A percentile compares a stretch with the other conserved stretches of the same genome.
Evolutionary conservation across 495 filamentous ascomycete species (phyloP).

Genomic region (Aspergillus indologenus): DNA sequence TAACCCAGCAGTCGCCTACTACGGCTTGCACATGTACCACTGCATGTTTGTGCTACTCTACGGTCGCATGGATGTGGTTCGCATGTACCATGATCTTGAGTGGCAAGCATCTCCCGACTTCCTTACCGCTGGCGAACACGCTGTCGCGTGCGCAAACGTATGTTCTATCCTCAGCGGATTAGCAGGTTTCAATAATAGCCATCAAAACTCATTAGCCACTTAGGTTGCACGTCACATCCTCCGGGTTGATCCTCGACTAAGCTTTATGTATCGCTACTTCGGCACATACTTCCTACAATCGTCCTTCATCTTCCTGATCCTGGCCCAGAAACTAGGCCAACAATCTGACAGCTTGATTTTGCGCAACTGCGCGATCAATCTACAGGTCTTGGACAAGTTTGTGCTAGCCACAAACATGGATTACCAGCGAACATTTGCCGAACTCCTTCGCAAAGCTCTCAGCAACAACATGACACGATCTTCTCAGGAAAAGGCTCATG

Average conservation of each 20-base stretch:
- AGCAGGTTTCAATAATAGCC: not conserved
- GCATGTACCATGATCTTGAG: constrained; percentile 2
- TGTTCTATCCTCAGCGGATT: not conserved
- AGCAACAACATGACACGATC: not conserved
- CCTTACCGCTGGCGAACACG: not conserved
- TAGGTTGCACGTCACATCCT: not conserved
- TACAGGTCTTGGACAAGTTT: constrained; percentile 3
- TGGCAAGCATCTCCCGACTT: constrained; percentile 1
- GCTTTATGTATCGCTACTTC: constrained; percentile 1
- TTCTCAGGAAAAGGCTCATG: not conserved
- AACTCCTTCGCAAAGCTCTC: not conserved
- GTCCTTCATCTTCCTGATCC: constrained; percentile 3
- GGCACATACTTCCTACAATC: constrained; percentile 1
- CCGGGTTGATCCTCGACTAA: not conserved
- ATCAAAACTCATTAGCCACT: not conserved
- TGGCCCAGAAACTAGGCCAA: constrained; percentile 1
- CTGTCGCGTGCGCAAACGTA: constrained; percentile 1
- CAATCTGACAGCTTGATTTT: not conserved
- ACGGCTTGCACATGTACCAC: constrained; percentile 6
- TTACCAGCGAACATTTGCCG: constrained; percentile 3
- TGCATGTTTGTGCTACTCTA: constrained; percentile 1
- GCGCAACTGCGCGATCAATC: constrained; percentile 1
- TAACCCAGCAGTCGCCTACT: not conserved
- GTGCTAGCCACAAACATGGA: not conserved
- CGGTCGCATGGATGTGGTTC: constrained; percentile 4